Evolutionary conservation across 768 basidiomycete species (phyloP), one percentile per base, ranked within the genome.

Genomic region (Grammothele lineata): DNA sequence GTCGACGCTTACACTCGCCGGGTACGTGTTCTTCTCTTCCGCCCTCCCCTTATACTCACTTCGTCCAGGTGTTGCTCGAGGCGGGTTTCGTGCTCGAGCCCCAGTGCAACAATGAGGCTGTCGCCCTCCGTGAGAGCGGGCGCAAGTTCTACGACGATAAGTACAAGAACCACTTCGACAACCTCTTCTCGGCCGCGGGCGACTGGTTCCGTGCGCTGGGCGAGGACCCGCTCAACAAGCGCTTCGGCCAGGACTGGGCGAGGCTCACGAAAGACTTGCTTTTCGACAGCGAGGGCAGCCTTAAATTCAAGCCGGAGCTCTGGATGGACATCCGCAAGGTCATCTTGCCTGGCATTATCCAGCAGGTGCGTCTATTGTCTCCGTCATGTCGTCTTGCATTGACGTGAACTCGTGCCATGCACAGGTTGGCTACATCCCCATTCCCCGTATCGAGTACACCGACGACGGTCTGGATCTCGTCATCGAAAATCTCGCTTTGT

Each of bases 371-470:
- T n/a, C n/a, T n/a, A n/a, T n/a, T n/a, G 83, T 92, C 54, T 43
- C 75, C 30, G 49, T 46, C 53, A 11, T 51, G 24, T n/a, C 17
- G n/a, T 2, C 2, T 9, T 18, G 19, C 3, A 2, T 3, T 6
- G 4, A 5, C 33, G 12, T 8, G 24, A 8, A 33, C 15, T 10
- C 7, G 8, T 27, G 21, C 2, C 22, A 87, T 80, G n/a, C n/a
- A n/a, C n/a, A n/a, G n/a, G 72, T 86, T 40, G 85, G 85, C 18
- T 86, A 90, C 57, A 62, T 94, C 45, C 92, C 92, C 6, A 94
- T 98, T 54, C 95, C 95, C 0, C 85, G 92, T 27, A 81, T 93
- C 62, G 94, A 96, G 66, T 98, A 96, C 69, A 85, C 87, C 27
- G 92, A 95, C 66, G 85, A 91, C 42, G 61, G 74, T 5, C 68